phyloP scores from a whole-genome alignment of 805 yeast species.

The Metschnikowia cubensis region DNA sequence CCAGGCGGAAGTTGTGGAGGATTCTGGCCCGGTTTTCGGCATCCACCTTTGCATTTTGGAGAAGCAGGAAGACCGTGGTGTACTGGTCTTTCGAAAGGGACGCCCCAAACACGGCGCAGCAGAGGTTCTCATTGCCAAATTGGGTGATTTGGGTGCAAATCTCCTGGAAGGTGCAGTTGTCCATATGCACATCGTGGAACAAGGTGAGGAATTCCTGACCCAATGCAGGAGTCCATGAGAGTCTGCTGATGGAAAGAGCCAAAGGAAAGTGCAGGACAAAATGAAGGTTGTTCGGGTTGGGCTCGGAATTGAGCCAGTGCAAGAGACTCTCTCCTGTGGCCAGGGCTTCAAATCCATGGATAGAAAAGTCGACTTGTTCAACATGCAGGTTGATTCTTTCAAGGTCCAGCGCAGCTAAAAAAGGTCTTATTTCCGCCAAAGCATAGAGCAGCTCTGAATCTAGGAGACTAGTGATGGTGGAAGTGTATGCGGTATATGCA shows the following conservation, averaged over 20 bases:
- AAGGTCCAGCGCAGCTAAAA: neutral
- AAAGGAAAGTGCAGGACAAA: neutral
- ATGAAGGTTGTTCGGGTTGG: neutral
- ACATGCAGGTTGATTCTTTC: neutral
- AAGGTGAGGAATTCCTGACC: slow-evolving; percentile 14
- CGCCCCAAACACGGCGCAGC: slow-evolving; percentile 33
- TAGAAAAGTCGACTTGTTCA: neutral
- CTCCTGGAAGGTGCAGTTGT: slow-evolving; percentile 17
- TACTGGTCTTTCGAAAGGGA: slow-evolving; percentile 14
- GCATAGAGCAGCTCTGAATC: slow-evolving; percentile 6
- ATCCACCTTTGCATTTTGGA: slow-evolving; percentile 25
- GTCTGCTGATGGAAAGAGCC: slow-evolving; percentile 5
- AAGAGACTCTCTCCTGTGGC: slow-evolving; percentile 9
- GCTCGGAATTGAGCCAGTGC: slow-evolving; percentile 9
- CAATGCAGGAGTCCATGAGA: slow-evolving; percentile 6
- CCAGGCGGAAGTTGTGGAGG: slow-evolving; percentile 20
- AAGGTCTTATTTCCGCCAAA: slow-evolving; percentile 6
- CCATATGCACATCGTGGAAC: slow-evolving; percentile 13
- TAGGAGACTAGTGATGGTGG: neutral
- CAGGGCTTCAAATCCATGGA: neutral
- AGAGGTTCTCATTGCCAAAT: slow-evolving; percentile 35
- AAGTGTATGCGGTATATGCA: neutral
- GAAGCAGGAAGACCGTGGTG: slow-evolving; percentile 21
- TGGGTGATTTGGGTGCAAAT: slow-evolving; percentile 34
- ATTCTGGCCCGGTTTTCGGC: slow-evolving; percentile 27